phyloP scores from a whole-genome alignment of 768 basidiomycete species.

The Lactarius hatsudake region DNA sequence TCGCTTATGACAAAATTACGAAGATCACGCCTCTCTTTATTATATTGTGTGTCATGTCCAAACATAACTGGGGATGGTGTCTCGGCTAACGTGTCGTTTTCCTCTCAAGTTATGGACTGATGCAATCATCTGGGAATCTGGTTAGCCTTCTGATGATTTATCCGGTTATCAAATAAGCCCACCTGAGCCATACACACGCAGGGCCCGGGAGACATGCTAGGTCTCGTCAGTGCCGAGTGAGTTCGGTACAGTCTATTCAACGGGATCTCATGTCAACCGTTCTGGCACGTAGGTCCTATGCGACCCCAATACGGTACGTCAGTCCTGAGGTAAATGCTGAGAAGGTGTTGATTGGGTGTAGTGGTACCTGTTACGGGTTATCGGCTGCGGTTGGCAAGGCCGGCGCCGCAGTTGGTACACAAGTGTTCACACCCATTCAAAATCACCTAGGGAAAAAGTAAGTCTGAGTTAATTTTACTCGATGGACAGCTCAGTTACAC shows the following conservation, averaged over 20 bases:
- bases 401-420: constrained; percentile 70
- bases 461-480: constrained; percentile 22
- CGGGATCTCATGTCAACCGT: not conserved
- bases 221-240: constrained; percentile 63
- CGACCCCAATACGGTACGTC: constrained; percentile 57
- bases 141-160: constrained; percentile 33
- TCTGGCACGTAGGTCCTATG: constrained; percentile 46
- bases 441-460: constrained; percentile 63
- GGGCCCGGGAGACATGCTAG: constrained; percentile 73
- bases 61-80: not conserved
- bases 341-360: constrained; percentile 25
- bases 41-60: constrained; percentile 48
- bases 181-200: constrained; percentile 27
- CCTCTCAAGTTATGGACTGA: constrained; percentile 56
- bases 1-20: constrained; percentile 60
- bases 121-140: constrained; percentile 72
- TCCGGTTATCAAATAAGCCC: not conserved
- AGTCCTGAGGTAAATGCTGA: not conserved
- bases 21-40: constrained; percentile 63
- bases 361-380: constrained; percentile 69
- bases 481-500: not conserved
- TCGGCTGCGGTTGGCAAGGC: constrained; percentile 67
- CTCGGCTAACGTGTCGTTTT: not conserved
- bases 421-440: constrained; percentile 69
- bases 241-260: constrained; percentile 30